A percentile compares a stretch with the other conserved stretches of the same genome.
phyloP scores from a whole-genome alignment of 495 filamentous ascomycete genomes.

The Neurospora pannonica region DNA sequence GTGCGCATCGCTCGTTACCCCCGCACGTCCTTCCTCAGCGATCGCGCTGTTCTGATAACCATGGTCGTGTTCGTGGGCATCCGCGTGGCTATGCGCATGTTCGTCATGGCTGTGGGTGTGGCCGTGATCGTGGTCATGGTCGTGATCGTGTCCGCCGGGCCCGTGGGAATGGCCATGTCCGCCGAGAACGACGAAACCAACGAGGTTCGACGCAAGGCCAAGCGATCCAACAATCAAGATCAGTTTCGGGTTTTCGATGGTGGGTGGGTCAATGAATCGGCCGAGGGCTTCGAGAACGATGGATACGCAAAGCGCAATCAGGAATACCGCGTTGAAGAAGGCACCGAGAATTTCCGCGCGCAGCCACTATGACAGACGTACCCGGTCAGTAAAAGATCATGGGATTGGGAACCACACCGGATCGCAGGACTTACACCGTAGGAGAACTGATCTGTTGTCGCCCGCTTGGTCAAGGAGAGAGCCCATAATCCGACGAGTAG shows the following conservation, averaged over 20 bases:
- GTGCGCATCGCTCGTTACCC: constrained; percentile 5
- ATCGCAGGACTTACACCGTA: constrained; percentile 62
- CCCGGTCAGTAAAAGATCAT: neutral
- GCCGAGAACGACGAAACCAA: constrained; percentile 83
- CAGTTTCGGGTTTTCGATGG: constrained; percentile 70
- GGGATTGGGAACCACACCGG: neutral
- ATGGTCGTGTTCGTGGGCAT: constrained; percentile 29
- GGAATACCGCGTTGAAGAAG: constrained; percentile 90
- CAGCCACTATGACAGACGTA: constrained; percentile 50
- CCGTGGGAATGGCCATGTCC: constrained; percentile 87
- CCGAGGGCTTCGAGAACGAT: constrained; percentile 93
- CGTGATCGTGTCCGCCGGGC: constrained; percentile 39
- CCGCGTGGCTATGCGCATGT: constrained; percentile 58
- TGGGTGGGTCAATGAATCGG: constrained; percentile 78
- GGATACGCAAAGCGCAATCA: constrained; percentile 88
- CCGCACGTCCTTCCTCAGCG: constrained; percentile 20
- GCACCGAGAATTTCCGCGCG: constrained; percentile 96
- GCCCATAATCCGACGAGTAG: constrained; percentile 91
- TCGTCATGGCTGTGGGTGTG: constrained; percentile 56
- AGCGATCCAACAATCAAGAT: constrained; percentile 80
- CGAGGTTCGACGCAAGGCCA: constrained; percentile 80
- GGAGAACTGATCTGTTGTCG: constrained; percentile 78
- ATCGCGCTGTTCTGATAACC: constrained; percentile 19
- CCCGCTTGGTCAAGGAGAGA: constrained; percentile 73
- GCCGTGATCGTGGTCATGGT: constrained; percentile 49